These are phyloP conservation scores for Globisporangium orthogonon DNA, from an alignment of 352 stramenopile species.

Conservation along the genomic window DNA sequence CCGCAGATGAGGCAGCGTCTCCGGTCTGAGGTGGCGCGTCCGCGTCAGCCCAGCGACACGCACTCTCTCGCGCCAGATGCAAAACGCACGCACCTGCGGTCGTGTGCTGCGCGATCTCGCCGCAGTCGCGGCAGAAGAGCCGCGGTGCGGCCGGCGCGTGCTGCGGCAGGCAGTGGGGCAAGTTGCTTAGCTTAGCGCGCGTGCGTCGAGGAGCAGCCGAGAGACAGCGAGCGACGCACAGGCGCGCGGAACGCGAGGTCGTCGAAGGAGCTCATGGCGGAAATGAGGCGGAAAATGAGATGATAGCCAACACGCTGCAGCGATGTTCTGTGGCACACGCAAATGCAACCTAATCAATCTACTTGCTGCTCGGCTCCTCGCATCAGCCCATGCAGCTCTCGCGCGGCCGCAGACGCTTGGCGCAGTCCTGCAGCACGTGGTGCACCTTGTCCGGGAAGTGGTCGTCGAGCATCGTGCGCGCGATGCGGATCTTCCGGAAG, in stretches of 20 bases:
- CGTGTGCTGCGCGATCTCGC: conserved; percentile 40
- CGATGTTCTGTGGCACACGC: too few relatives aligned
- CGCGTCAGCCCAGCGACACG: neutral
- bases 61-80: too few relatives aligned
- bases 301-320: too few relatives aligned
- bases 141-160: conserved; percentile 1
- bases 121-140: conserved; percentile 60
- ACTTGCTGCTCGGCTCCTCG: conserved; percentile 4
- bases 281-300: too few relatives aligned
- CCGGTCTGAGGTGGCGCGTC: conserved; percentile 16
- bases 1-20: conserved; percentile 63
- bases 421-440: conserved; percentile 78
- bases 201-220: neutral
- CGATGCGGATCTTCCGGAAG: conserved; percentile 74
- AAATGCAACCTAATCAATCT: too few relatives aligned
- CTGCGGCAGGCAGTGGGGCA: neutral
- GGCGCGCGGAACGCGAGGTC: conserved; percentile 53
- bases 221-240: conserved; percentile 1
- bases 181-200: too few relatives aligned
- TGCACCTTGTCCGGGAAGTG: conserved; percentile 88
- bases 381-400: conserved; percentile 19
- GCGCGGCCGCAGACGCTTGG: conserved; percentile 37
- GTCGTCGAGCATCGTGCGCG: conserved; percentile 83
- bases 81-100: conserved; percentile 32
- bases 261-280: conserved; percentile 58